A percentile compares a stretch with the other conserved stretches of the same genome.
phyloP scores from a whole-genome alignment of 2,329 filamentous ascomycete genomes.

The Aspergillus novoparasiticus region DNA sequence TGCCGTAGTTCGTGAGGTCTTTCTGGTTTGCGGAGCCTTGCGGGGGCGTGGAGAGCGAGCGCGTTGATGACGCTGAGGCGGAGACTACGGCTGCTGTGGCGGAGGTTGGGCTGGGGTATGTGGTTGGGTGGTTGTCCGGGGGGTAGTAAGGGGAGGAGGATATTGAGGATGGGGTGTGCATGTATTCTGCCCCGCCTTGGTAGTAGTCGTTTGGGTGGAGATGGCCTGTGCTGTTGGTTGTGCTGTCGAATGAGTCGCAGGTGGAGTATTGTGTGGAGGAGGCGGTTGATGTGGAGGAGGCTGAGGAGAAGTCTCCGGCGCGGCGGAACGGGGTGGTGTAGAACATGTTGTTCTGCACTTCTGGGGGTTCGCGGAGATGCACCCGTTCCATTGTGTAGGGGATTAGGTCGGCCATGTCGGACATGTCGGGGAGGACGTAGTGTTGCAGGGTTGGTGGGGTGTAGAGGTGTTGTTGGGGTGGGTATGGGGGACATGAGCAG shows the following conservation, averaged over 20 bases:
- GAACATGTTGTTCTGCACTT: neutral
- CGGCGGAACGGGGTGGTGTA: neutral
- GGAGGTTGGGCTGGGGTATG: neutral
- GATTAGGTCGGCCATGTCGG: neutral
- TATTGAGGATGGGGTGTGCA: neutral
- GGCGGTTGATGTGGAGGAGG: neutral
- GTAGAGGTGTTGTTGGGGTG: neutral
- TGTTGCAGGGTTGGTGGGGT: conserved; percentile 2
- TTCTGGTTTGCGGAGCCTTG: conserved; percentile 3
- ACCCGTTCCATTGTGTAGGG: conserved; percentile 3
- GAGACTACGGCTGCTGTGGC: neutral
- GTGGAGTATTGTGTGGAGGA: neutral
- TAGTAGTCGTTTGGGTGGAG: neutral
- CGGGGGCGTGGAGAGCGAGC: neutral
- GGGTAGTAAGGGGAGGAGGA: neutral
- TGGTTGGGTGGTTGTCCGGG: neutral
- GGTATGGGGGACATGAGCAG: neutral
- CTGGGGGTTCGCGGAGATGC: neutral
- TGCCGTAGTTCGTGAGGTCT: conserved; percentile 37
- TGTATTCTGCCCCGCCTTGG: neutral
- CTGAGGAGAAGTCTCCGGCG: neutral
- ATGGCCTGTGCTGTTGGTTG: neutral
- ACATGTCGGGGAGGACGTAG: neutral
- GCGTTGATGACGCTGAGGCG: neutral
- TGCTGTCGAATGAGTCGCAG: neutral